Base-by-base conservation (phyloP, 2,329 filamentous ascomycete species). In the Trichoderma sp. region DNA sequence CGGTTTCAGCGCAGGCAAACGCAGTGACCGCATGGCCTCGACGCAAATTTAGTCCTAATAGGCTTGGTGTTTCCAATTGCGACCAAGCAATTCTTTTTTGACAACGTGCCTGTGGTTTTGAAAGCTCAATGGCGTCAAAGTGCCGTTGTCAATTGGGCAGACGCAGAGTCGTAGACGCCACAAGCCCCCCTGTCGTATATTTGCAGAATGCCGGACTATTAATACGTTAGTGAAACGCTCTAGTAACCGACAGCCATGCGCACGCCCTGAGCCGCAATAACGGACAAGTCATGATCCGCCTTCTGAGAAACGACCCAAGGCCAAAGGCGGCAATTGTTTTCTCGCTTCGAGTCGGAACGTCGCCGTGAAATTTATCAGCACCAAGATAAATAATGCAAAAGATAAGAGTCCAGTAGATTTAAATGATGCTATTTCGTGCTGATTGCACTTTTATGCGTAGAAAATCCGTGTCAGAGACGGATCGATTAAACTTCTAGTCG, bases 1-100 rank as follows among this genome's bases (percentile, higher is more conserved):
- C 76, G 73, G 82, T 84, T 83, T 84, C 82, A 83, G 75, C 33
- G n/a, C 62, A 31, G 33, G 21, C 27, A 74, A 24, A 67, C 33
- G 69, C 71, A 69, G 73, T 31, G 59, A 41, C 69, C 62, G 62
- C 45, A 50, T 67, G 74, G 74, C 60, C 71, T 50, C 74, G 56
- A 69, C 38, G n/a, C 38, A 24, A 56, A 33, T 60, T 33, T 16
- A 9, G 71, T 16, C 45, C 38, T 24, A 35, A 53, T 62, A 21
- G 45, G 33, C 31, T 21, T 21, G 6, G 35, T 73, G 71, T 73
- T 73, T 73, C 60, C 14, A 33, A 65, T 31, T 24, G 33, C 29
- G 63, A 38, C 31, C 14, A 56, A 24, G 53, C 60, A 73, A 21
- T 38, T 31, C 11, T 53, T 72, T 72, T 53, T 65, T 16, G 29